Percentiles rank a stretch among this genome's conserved stretches.
Evolutionary conservation across 2,329 filamentous ascomycete species (phyloP).

Genomic region (Colletotrichum sp.): DNA sequence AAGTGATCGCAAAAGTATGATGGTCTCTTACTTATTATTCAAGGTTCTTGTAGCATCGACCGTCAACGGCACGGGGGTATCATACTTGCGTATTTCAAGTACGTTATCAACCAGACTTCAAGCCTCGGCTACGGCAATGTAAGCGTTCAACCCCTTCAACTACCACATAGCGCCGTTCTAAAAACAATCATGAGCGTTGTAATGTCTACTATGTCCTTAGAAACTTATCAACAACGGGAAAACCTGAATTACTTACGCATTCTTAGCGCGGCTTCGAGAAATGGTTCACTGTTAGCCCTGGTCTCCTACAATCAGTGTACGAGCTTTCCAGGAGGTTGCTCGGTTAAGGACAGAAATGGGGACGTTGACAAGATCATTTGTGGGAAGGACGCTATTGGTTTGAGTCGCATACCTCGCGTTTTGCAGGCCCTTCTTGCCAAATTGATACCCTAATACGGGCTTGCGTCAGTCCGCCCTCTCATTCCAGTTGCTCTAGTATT

Average conservation of each 20-base stretch:
- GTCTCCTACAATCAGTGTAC: background rate
- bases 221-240: background rate
- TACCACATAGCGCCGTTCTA: background rate
- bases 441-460: background rate
- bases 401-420: background rate
- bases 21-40: too few relatives aligned
- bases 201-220: background rate
- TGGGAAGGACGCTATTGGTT: background rate
- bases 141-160: background rate
- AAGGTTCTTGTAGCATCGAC: too few relatives aligned
- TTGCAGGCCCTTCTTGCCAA: background rate
- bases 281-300: background rate
- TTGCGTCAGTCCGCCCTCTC: background rate
- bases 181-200: background rate
- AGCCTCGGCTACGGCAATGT: background rate
- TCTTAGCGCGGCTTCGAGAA: background rate
- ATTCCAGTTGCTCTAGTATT: accelerated
- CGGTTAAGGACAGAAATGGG: background rate
- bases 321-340: background rate
- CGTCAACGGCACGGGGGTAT: too few relatives aligned
- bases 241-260: accelerated
- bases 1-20: too few relatives aligned
- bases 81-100: too few relatives aligned
- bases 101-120: background rate
- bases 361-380: background rate